Base-by-base conservation (phyloP, 2,329 filamentous ascomycete species). In the Phaeosphaeria sp. region DNA sequence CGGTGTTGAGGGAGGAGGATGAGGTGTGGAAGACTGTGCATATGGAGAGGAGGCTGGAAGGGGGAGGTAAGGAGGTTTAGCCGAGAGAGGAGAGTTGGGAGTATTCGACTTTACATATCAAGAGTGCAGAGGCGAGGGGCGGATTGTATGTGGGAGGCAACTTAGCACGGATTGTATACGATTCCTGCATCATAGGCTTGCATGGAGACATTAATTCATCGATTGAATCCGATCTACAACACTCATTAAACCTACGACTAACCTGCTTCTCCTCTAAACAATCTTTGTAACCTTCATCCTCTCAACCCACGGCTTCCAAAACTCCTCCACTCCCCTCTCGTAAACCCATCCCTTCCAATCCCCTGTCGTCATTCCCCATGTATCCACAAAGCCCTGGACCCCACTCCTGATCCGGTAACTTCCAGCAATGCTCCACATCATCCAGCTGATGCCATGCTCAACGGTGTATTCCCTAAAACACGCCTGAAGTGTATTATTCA, bases 251-350 rank as follows among this genome's bases (percentile, higher is more conserved):
- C 5, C 25, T 27, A 27, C 25, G 9, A 9, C 4, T 27, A 9
- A 27, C 36, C 15, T n/a, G 15, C 15, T n/a, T n/a, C 15, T n/a
- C 4, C 36, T 39, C 36, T 39, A 39, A 39, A 48, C 55, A 30
- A 71, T 42, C 48, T 58, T 61, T 6, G 67, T 72, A 30, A 56
- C 54, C 44, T 69, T 69, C 80, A 82, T 83, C 10, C 63, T 72
- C 64, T 69, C 62, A 2, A 83, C 76, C 82, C 82, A 84, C 2
- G 82, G 82, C 74, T 81, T 83, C 82, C 81, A 84, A 64, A 79
- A 81, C 50, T 77, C 67, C 60, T 84, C 79, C 27, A 84, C 73
- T 1, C 79, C 81, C 42, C 74, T 76, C 1, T 77, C 73, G 47
- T 78, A 80, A 27, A 77, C 78, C 82, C 82, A 84, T 0, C 77